phyloP scores from a whole-genome alignment of 805 yeast species.

The Yamadazyma olivae region DNA sequence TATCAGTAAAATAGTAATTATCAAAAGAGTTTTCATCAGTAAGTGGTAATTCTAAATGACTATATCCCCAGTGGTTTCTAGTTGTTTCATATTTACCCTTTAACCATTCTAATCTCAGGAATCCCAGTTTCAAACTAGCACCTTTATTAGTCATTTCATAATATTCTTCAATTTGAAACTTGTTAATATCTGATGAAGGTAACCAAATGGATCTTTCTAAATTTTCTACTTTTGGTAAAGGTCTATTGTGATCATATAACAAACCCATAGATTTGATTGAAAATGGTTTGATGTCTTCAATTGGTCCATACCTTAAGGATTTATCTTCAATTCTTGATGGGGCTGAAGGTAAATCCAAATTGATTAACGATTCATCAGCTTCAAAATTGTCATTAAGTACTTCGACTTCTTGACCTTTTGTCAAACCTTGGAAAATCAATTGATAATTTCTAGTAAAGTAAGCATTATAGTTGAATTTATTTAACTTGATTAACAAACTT shows the following conservation, averaged over 20 bases:
- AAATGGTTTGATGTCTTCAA: slow-evolving; percentile 41
- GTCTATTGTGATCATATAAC: slow-evolving; percentile 61
- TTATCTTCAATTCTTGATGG: slow-evolving; percentile 37
- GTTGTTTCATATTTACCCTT: slow-evolving; percentile 46
- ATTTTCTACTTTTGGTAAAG: slow-evolving; percentile 58
- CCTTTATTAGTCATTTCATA: slow-evolving; percentile 78
- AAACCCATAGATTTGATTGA: slow-evolving; percentile 49
- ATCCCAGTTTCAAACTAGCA: slow-evolving; percentile 66
- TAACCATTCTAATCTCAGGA: slow-evolving; percentile 79
- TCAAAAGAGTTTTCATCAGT: slow-evolving; percentile 31
- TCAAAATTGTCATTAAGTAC: slow-evolving; percentile 16
- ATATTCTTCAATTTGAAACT: slow-evolving; percentile 73
- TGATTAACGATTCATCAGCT: not conserved
- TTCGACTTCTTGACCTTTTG: slow-evolving; percentile 45
- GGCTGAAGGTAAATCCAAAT: slow-evolving; percentile 23
- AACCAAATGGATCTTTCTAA: slow-evolving; percentile 81
- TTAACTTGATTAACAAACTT: slow-evolving; percentile 49
- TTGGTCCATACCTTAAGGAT: slow-evolving; percentile 55
- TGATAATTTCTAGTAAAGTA: slow-evolving; percentile 54
- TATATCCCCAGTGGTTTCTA: slow-evolving; percentile 56
- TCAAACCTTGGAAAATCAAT: slow-evolving; percentile 43
- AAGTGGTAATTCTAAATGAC: slow-evolving; percentile 57
- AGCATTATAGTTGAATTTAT: slow-evolving; percentile 56
- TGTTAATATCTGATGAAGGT: slow-evolving; percentile 75
- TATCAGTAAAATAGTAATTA: slow-evolving; percentile 79